Evolutionary conservation across 495 filamentous ascomycete genomes (phyloP), one percentile per base, ranked within the genome.

Genomic region (Hyaloscypha variabilis): DNA sequence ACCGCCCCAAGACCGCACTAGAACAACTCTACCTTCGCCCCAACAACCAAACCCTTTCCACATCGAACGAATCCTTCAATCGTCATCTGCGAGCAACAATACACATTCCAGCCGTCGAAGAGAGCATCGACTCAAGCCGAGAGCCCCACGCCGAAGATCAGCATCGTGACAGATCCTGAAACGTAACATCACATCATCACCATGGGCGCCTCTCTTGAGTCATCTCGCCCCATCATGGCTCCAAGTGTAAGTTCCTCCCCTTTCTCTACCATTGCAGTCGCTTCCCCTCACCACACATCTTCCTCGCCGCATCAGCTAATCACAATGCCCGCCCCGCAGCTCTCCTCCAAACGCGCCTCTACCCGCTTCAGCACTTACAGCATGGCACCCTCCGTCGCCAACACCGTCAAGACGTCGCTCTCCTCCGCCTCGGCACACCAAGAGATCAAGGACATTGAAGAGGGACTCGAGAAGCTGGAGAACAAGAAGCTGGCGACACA

Each of bases 381-480:
- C 63, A 75, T 94, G 60, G 83, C 91, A 14, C 83, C 88, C 63
- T 89, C 87, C 30, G 74, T 83, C 26, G 63, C 69, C 29, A 68
- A 68, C 30, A 70, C 71, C 50, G 62, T 69, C 46, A 74, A 76
- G 62, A 84, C 81, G 58, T 82, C 75, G 36, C 84, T 87, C 70
- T 87, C 86, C 56, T 85, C 85, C 63, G 82, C 84, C 13, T 84
- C 87, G 53, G 80, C 79, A 61, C 73, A 87, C 67, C 78, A 82
- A 65, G 92, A 96, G 70, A 92, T 96, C 77, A 88, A 85, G 67
- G 83, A 91, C 61, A 92, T 94, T 76, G 88, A 90, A 67, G 88
- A 91, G 63, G 89, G 91, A 49, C 83, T 98, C 56, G 88, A 93
- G 64, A 92, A 95, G 66, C 87, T 99, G 69, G 93, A 97, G 75